These are phyloP conservation scores for Suaeda aralocaspica DNA, from an alignment of 148 eudicot genomes.

Conservation along the genomic window DNA sequence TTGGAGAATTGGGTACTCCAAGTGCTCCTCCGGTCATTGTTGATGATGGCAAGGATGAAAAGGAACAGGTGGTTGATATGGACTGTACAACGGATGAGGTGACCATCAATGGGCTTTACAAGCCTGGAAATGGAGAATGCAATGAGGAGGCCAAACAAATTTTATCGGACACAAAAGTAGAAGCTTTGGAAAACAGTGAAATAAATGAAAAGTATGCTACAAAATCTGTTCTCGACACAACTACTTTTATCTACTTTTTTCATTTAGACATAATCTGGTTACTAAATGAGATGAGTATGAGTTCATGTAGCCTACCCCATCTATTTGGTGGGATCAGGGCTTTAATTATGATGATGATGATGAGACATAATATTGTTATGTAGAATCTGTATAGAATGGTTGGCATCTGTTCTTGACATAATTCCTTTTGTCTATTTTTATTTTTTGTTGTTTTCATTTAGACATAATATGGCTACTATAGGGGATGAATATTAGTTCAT, in stretches of 20 bases:
- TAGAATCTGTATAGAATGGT: too few relatives aligned
- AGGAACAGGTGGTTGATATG: conserved; percentile 25
- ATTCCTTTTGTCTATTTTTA: too few relatives aligned
- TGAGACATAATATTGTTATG: too few relatives aligned
- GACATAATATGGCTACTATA: too few relatives aligned
- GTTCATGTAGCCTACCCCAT: too few relatives aligned
- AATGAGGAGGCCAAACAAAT: conserved; percentile 16
- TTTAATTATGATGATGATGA: too few relatives aligned
- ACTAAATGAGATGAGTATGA: too few relatives aligned
- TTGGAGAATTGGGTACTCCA: conserved; percentile 62
- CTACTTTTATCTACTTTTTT: not conserved
- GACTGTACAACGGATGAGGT: conserved; percentile 27
- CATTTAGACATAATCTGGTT: not conserved
- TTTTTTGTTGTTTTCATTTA: too few relatives aligned
- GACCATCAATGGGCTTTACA: conserved; percentile 19
- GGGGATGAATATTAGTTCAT: too few relatives aligned
- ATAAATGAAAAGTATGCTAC: conserved; percentile 34
- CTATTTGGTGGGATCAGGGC: too few relatives aligned
- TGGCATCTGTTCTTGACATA: too few relatives aligned
- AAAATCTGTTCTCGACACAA: not conserved
- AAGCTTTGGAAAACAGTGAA: conserved; percentile 25
- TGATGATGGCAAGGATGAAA: conserved; percentile 31
- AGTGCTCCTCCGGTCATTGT: conserved; percentile 83
- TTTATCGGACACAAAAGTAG: conserved; percentile 16
- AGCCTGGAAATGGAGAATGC: conserved; percentile 26